Evolutionary conservation across 2,329 filamentous ascomycete genomes (phyloP).

Genomic region (Verticillium dahliae): DNA sequence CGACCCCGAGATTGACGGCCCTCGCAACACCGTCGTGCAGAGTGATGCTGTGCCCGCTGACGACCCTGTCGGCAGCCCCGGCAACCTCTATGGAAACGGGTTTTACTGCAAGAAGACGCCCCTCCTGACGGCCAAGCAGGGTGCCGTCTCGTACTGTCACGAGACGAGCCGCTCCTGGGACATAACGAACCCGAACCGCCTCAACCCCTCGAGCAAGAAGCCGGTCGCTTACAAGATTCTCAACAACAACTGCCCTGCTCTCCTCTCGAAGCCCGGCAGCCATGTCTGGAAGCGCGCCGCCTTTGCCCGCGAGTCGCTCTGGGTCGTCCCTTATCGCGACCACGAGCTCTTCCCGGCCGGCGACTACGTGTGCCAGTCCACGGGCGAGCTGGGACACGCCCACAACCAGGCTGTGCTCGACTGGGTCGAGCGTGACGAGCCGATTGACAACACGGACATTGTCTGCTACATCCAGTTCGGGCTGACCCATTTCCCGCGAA

Average conservation of each 20-base stretch:
- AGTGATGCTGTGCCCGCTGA: conserved; percentile 1
- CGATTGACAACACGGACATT: conserved; percentile 38
- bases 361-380: conserved; percentile 26
- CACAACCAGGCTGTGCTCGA: conserved; percentile 18
- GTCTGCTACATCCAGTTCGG: conserved; percentile 40
- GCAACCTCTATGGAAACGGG: conserved; percentile 43
- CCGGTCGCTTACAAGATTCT: conserved; percentile 21
- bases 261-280: background rate
- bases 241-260: background rate
- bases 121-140: conserved; percentile 4
- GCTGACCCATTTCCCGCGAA: conserved; percentile 49
- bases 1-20: conserved; percentile 47
- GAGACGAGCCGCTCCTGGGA: conserved; percentile 29
- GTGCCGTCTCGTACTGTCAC: conserved; percentile 30
- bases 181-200: conserved; percentile 21
- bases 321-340: conserved; percentile 19
- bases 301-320: conserved; percentile 12
- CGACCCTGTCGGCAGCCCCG: conserved; percentile 19
- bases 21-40: conserved; percentile 35
- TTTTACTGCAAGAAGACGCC: conserved; percentile 26
- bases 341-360: conserved; percentile 21
- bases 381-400: conserved; percentile 10
- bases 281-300: background rate
- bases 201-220: conserved; percentile 22
- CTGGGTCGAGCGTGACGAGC: conserved; percentile 33